phyloP scores from a whole-genome alignment of 2,329 filamentous ascomycete genomes.

The Raffaelea ambrosiae region DNA sequence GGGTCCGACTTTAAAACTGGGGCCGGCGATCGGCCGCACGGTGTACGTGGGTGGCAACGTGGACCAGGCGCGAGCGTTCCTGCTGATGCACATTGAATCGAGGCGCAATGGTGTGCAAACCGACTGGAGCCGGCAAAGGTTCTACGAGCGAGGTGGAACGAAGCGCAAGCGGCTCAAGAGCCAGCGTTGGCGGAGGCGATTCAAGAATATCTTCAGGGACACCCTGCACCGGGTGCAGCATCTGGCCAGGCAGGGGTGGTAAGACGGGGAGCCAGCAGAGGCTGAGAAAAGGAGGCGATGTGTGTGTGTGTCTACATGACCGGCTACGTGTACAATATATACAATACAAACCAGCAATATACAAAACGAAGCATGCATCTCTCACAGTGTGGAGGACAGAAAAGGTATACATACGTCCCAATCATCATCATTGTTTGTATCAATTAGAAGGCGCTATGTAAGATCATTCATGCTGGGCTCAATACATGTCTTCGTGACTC shows the following conservation, averaged over 20 bases:
- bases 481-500: slow-evolving; percentile 27
- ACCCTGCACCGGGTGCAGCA: slow-evolving; percentile 57
- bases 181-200: slow-evolving; percentile 60
- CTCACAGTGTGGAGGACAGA: too few relatives aligned
- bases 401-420: too few relatives aligned
- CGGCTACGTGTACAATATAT: too few relatives aligned
- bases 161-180: slow-evolving; percentile 68
- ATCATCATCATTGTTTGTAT: too few relatives aligned
- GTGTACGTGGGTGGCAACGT: slow-evolving; percentile 31
- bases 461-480: too few relatives aligned
- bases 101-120: slow-evolving; percentile 46
- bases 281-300: too few relatives aligned
- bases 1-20: slow-evolving; percentile 22
- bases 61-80: slow-evolving; percentile 37
- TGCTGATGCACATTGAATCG: slow-evolving; percentile 29
- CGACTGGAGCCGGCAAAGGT: slow-evolving; percentile 53
- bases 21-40: slow-evolving; percentile 35
- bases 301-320: too few relatives aligned
- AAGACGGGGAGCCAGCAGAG: too few relatives aligned
- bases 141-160: slow-evolving; percentile 66
- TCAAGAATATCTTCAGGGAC: slow-evolving; percentile 59
- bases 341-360: too few relatives aligned
- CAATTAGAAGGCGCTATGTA: too few relatives aligned
- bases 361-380: too few relatives aligned
- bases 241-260: slow-evolving; percentile 75